Conservation (phyloP, 2,329 filamentous ascomycete genomes). For the Fusarium dimerum region DNA sequence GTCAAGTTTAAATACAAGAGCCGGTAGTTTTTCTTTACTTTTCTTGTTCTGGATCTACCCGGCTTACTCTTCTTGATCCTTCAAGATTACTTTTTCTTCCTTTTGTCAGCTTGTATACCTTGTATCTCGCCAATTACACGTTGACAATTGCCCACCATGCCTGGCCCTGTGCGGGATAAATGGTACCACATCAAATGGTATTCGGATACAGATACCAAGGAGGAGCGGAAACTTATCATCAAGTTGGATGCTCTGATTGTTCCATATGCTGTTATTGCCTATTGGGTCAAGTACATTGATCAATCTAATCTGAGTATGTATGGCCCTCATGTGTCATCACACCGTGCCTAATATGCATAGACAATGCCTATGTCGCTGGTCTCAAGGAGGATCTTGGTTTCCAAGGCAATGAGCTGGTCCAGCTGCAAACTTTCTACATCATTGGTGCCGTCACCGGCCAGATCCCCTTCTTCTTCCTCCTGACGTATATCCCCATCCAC, state of each 20-base stretch:
- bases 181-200: slow-evolving; percentile 10
- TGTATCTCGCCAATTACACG: no score
- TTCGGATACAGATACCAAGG: slow-evolving; percentile 7
- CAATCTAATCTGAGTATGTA: slow-evolving; percentile 25
- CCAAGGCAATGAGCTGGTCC: slow-evolving; percentile 54
- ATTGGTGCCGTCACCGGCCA: slow-evolving; percentile 51
- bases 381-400: slow-evolving; percentile 54
- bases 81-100: no score
- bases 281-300: slow-evolving; percentile 31
- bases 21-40: no score
- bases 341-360: slow-evolving; percentile 25
- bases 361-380: slow-evolving; percentile 57
- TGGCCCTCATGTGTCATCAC: no score
- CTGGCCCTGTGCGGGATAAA: neutral
- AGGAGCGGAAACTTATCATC: slow-evolving; percentile 21
- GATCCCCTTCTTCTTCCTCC: slow-evolving; percentile 53
- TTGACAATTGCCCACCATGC: no score
- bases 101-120: no score
- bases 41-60: no score
- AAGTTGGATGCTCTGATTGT: slow-evolving; percentile 57
- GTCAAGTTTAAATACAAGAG: no score
- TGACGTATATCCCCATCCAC: slow-evolving; percentile 47
- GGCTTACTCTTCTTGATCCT: no score
- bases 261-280: slow-evolving; percentile 26
- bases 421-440: slow-evolving; percentile 52